phyloP scores from a whole-genome alignment of 805 yeast species.

The Candida sithepensis region DNA sequence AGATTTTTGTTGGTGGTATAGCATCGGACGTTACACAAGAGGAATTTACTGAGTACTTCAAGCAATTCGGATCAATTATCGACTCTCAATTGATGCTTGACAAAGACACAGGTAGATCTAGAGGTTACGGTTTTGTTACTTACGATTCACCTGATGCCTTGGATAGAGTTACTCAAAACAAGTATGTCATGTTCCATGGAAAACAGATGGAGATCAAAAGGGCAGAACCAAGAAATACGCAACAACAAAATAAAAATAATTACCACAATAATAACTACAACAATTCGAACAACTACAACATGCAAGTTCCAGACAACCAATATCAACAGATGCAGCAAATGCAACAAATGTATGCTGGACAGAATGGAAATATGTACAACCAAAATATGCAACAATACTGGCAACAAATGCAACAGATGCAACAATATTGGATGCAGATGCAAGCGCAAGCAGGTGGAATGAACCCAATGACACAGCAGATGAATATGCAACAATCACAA shows the following conservation, averaged over 20 bases:
- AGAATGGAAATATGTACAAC: constrained; percentile 30
- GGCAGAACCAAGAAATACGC: constrained; percentile 79
- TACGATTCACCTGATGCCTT: constrained; percentile 94
- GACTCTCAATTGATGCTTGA: constrained; percentile 97
- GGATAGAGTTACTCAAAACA: constrained; percentile 78
- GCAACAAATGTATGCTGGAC: constrained; percentile 22
- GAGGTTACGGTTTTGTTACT: constrained; percentile 97
- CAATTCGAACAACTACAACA: constrained; percentile 27
- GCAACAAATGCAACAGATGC: constrained; percentile 59
- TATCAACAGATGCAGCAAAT: constrained; percentile 15
- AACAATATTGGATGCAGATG: constrained; percentile 34
- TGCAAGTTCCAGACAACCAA: constrained; percentile 21
- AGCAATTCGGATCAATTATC: constrained; percentile 83
- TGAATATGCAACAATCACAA: constrained; percentile 1
- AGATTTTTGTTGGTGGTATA: constrained; percentile 96
- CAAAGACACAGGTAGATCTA: constrained; percentile 92
- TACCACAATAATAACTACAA: constrained; percentile 15
- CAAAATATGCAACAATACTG: constrained; percentile 47
- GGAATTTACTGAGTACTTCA: constrained; percentile 82
- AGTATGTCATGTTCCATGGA: constrained; percentile 80
- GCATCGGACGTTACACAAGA: constrained; percentile 90
- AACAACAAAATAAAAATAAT: constrained; percentile 34
- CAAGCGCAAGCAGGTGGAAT: constrained; percentile 19
- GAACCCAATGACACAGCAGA: not conserved
- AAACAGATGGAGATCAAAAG: constrained; percentile 80